A percentile compares a stretch with the other conserved stretches of the same genome.
These are phyloP conservation scores for Alternaria longipes DNA, from an alignment of 2,329 filamentous ascomycete genomes.

Conservation along the genomic window DNA sequence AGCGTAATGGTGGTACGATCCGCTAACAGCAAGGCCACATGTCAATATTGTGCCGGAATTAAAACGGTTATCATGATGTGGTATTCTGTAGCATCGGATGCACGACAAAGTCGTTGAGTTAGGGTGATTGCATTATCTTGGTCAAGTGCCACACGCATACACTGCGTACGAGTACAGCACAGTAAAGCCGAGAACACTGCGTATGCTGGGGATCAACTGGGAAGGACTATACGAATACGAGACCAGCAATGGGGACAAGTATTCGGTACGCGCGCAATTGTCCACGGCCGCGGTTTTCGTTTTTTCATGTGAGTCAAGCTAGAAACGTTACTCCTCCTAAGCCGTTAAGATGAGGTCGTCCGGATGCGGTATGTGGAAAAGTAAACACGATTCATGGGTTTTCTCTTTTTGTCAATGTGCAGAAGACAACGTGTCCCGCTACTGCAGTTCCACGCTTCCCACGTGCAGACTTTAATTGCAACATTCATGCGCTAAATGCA, in stretches of 20 bases:
- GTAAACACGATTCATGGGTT: constrained; percentile 2
- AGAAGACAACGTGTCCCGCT: constrained; percentile 7
- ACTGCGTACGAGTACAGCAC: background rate
- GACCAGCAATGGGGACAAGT: background rate
- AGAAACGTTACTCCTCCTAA: background rate
- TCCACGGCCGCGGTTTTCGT: background rate
- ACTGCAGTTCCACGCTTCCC: constrained; percentile 10
- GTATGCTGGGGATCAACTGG: background rate
- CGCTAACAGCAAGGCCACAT: background rate
- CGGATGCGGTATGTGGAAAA: background rate
- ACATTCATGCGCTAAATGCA: constrained; percentile 20
- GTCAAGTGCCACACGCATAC: background rate
- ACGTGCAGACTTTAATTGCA: constrained; percentile 15
- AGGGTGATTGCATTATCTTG: constrained; percentile 3
- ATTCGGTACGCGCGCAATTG: background rate
- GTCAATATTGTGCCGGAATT: background rate
- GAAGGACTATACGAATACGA: background rate
- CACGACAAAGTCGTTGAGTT: constrained; percentile 5
- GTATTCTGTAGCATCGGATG: background rate
- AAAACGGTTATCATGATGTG: background rate
- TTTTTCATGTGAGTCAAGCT: background rate
- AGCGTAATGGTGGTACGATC: background rate
- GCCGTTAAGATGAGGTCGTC: background rate
- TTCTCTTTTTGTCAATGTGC: constrained; percentile 1
- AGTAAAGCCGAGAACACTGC: background rate